Evolutionary conservation across 805 yeast genomes (phyloP).

Genomic region (Wickerhamomyces pijperi): DNA sequence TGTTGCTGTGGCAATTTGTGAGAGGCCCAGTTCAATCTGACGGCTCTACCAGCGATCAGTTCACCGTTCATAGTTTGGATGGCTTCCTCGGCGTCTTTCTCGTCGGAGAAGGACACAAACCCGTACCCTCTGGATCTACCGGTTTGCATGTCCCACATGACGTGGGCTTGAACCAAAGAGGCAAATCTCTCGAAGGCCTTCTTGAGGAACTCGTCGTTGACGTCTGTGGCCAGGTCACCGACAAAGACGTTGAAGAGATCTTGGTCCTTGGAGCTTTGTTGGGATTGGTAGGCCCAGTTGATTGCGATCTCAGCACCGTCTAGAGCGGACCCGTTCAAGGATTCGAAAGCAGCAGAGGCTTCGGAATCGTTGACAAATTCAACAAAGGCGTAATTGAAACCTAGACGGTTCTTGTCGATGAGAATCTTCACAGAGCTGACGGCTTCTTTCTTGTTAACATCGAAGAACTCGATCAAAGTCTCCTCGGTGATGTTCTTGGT

Average conservation of each 20-base stretch:
- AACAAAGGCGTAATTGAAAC: slow-evolving; percentile 75
- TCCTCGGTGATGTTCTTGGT: slow-evolving; percentile 58
- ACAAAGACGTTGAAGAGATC: slow-evolving; percentile 69
- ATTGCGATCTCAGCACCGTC: slow-evolving; percentile 48
- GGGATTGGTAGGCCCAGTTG: slow-evolving; percentile 80
- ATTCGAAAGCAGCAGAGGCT: slow-evolving; percentile 53
- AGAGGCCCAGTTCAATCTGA: slow-evolving; percentile 84
- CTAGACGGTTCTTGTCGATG: slow-evolving; percentile 63
- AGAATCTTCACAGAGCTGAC: slow-evolving; percentile 59
- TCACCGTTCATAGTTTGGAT: slow-evolving; percentile 65
- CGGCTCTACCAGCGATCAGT: slow-evolving; percentile 59
- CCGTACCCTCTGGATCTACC: slow-evolving; percentile 90
- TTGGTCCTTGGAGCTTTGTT: slow-evolving; percentile 41
- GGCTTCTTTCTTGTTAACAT: slow-evolving; percentile 36
- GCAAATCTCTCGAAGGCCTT: slow-evolving; percentile 45
- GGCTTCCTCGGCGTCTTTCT: slow-evolving; percentile 65
- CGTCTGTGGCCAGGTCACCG: slow-evolving; percentile 76
- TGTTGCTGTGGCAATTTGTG: slow-evolving; percentile 40
- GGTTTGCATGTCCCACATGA: slow-evolving; percentile 96
- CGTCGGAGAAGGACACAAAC: slow-evolving; percentile 63
- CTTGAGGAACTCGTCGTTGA: slow-evolving; percentile 63
- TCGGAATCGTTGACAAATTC: slow-evolving; percentile 49
- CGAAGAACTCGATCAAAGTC: slow-evolving; percentile 47
- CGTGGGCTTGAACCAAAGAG: slow-evolving; percentile 72
- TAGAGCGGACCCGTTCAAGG: slow-evolving; percentile 47